Evolutionary conservation across 306 rosid genomes (phyloP).

Genomic region (Spatholobus suberectus): DNA sequence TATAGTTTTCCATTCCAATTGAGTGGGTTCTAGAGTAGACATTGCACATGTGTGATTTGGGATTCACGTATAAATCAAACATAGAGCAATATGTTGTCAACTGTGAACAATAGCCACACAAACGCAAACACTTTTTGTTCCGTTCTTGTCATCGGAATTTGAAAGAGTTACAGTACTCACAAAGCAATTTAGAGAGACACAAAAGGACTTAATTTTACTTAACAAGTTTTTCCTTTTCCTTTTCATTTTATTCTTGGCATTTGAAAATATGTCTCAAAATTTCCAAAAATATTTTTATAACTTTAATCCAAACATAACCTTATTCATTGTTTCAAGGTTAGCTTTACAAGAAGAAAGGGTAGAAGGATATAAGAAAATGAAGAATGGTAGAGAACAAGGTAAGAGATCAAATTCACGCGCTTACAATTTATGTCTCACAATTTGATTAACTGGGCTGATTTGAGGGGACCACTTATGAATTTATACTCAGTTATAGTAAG

Average conservation of each 20-base stretch:
- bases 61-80: slow-evolving; percentile 2
- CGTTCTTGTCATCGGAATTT: not conserved
- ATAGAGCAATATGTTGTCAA: not conserved
- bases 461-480: slow-evolving; percentile 13
- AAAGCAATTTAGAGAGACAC: no score
- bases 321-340: no score
- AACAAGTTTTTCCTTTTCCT: no score
- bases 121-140: not conserved
- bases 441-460: not conserved
- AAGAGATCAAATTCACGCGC: not conserved
- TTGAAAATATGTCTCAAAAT: no score
- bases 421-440: slow-evolving; percentile 1
- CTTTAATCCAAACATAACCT: no score
- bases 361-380: not conserved
- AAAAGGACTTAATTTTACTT: no score
- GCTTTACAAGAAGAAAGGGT: not conserved
- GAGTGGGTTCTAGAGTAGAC: slow-evolving; percentile 7
- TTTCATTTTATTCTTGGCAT: no score
- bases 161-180: not conserved
- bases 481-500: not conserved
- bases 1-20: slow-evolving; percentile 18
- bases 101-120: not conserved
- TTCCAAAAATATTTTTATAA: no score
- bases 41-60: slow-evolving; percentile 5
- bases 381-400: not conserved